A percentile compares a stretch with the other conserved stretches of the same genome.
These are phyloP conservation scores for Botryotinia narcissicola DNA, from an alignment of 2,329 filamentous ascomycete species.

Conservation along the genomic window DNA sequence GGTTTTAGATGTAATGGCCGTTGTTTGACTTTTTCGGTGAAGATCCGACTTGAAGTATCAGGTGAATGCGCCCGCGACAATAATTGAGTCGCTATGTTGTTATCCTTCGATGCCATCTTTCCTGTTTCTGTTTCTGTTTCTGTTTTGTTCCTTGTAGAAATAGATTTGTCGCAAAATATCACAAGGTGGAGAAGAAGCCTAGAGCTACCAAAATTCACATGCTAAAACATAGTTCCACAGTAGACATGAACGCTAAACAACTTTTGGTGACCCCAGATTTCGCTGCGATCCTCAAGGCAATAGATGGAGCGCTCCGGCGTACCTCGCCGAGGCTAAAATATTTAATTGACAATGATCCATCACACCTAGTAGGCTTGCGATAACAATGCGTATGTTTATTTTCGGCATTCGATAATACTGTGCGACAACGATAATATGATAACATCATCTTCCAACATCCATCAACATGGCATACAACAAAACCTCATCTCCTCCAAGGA, in stretches of 20 bases:
- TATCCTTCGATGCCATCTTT: slow-evolving; percentile 28
- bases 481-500: slow-evolving; percentile 35
- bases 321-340: slow-evolving; percentile 14
- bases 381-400: not conserved
- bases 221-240: not conserved
- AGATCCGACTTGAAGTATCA: slow-evolving; percentile 67
- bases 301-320: not conserved
- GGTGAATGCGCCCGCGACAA: slow-evolving; percentile 78
- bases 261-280: slow-evolving; percentile 19
- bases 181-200: not conserved
- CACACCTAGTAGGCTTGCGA: not conserved
- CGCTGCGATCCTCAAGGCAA: not conserved
- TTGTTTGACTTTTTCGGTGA: slow-evolving; percentile 77
- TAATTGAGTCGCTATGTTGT: slow-evolving; percentile 45
- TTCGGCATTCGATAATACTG: not conserved
- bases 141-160: not conserved
- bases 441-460: not conserved
- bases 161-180: not conserved
- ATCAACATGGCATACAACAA: slow-evolving; percentile 38
- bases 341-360: slow-evolving; percentile 5
- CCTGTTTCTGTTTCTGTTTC: too few relatives aligned
- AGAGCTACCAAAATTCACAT: slow-evolving; percentile 8
- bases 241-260: slow-evolving; percentile 1
- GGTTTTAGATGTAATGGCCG: slow-evolving; percentile 77
- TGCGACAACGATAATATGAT: slow-evolving; percentile 11